These are phyloP conservation scores for Hypoxylon fuscum DNA, from an alignment of 495 filamentous ascomycete genomes.

Conservation along the genomic window DNA sequence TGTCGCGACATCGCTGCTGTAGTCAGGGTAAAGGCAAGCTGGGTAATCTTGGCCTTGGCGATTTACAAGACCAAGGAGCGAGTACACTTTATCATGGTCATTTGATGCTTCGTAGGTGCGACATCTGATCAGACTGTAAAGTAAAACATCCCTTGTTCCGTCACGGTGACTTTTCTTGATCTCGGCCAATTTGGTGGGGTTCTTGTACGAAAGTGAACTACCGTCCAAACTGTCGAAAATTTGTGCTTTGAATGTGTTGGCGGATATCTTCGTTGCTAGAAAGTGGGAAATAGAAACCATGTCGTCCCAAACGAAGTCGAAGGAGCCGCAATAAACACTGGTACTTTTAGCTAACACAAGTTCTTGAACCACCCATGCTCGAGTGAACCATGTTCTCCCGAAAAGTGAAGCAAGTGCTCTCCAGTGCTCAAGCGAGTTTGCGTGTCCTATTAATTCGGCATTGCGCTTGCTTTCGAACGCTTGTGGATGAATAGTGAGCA, in stretches of 20 bases:
- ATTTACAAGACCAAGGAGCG: constrained; percentile 20
- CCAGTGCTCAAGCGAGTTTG: constrained; percentile 28
- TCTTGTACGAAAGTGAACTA: constrained; percentile 27
- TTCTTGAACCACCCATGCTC: constrained; percentile 41
- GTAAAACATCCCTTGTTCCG: constrained; percentile 1
- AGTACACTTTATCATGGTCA: constrained; percentile 32
- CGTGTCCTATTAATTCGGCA: neutral
- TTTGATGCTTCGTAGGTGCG: constrained; percentile 29
- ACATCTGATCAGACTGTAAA: constrained; percentile 31
- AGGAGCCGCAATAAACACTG: constrained; percentile 27
- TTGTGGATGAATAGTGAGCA: neutral
- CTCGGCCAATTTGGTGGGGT: constrained; percentile 24
- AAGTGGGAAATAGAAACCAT: constrained; percentile 25
- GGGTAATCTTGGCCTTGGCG: neutral
- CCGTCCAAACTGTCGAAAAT: neutral
- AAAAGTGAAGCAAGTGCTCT: constrained; percentile 30
- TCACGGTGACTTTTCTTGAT: constrained; percentile 8
- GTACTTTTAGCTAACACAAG: constrained; percentile 24
- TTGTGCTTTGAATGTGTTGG: constrained; percentile 14
- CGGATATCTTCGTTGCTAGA: constrained; percentile 8
- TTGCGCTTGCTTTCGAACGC: constrained; percentile 7
- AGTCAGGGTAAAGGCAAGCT: constrained; percentile 9
- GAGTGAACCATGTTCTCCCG: constrained; percentile 32
- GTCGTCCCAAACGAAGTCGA: constrained; percentile 24
- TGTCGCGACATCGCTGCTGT: constrained; percentile 10